These are phyloP conservation scores for Kwoniella newhampshirensis DNA, from an alignment of 768 basidiomycete genomes.

Conservation along the genomic window DNA sequence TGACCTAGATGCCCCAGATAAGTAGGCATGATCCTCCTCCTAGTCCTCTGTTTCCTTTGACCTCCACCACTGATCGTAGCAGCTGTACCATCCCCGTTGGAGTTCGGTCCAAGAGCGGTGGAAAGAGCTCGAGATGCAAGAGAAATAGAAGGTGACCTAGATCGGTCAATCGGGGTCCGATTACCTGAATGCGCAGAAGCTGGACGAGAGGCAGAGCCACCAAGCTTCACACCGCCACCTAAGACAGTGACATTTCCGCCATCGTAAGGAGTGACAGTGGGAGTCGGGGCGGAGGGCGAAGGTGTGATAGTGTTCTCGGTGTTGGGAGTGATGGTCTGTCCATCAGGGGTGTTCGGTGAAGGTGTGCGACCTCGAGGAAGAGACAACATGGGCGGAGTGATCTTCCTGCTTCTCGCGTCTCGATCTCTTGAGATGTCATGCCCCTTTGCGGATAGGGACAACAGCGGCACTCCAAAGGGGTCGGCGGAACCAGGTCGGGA, in stretches of 20 bases:
- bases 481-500: conserved; percentile 41
- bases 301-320: conserved; percentile 19
- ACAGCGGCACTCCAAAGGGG: conserved; percentile 22
- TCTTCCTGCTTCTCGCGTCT: conserved; percentile 5
- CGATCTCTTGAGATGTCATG: conserved; percentile 4
- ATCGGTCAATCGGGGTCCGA: conserved; percentile 30
- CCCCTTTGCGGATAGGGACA: conserved; percentile 3
- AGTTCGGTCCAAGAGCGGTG: conserved; percentile 28
- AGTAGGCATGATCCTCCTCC: conserved; percentile 48
- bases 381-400: conserved; percentile 4
- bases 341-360: conserved; percentile 8
- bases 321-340: conserved; percentile 16
- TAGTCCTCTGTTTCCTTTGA: conserved; percentile 34
- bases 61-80: not conserved
- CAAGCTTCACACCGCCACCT: conserved; percentile 55
- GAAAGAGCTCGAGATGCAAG: conserved; percentile 39
- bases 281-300: conserved; percentile 18
- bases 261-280: conserved; percentile 52
- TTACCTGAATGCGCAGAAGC: conserved; percentile 23
- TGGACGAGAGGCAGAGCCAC: conserved; percentile 43
- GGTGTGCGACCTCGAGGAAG: conserved; percentile 23
- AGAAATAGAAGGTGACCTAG: conserved; percentile 44
- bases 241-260: conserved; percentile 54
- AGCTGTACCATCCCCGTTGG: not conserved
- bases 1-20: conserved; percentile 43